Evolutionary conservation across 2,329 filamentous ascomycete species (phyloP), one percentile per base, ranked within the genome.

Genomic region (Phaeosphaeria sp.): DNA sequence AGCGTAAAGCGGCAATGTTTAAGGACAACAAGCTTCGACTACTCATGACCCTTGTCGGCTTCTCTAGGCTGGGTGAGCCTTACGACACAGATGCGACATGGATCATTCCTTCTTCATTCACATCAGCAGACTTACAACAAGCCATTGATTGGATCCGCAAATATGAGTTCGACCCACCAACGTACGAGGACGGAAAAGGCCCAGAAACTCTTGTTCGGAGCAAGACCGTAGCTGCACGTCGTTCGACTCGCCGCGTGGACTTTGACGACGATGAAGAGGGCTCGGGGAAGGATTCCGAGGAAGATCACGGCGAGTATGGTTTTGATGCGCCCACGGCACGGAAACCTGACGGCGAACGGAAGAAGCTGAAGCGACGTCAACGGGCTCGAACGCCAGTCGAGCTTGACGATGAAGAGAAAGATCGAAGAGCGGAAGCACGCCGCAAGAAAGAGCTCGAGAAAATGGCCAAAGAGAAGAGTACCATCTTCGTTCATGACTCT

Each of bases 1-100:
- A 86, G 49, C 87, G 88, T 42, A 87, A 88, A 50, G 84, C 84
- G 21, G 90, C 92, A 24, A 88, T 97, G 78, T 96, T 96, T 81
- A 96, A 92, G 73, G 96, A 98, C 76, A 89, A 91, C 9, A 89
- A 94, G 69, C 84, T 98, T 2, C 90, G 93, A 33, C 87, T 98
- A 1, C 84, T 99, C 3, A 90, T 98, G 85, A 89, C 83, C 1
- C 83, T 95, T 0, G 82, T 90, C 18, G 91, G 91, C 0, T 86
- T 96, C 60, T 83, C 90, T 68, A 84, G 89, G 50, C 72, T 86
- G 7, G 86, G 86, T 30, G 75, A 80, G 39, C 89, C 92, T 43
- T 91, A 96, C 70, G 89, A 91, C 3, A 83, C 86, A 0, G 90
- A 94, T 56, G 89, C 91, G 1, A 81, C 83, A 0, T 98, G 95